Conservation (phyloP, 805 yeast species). For the Jamesozyma lodderae region DNA sequence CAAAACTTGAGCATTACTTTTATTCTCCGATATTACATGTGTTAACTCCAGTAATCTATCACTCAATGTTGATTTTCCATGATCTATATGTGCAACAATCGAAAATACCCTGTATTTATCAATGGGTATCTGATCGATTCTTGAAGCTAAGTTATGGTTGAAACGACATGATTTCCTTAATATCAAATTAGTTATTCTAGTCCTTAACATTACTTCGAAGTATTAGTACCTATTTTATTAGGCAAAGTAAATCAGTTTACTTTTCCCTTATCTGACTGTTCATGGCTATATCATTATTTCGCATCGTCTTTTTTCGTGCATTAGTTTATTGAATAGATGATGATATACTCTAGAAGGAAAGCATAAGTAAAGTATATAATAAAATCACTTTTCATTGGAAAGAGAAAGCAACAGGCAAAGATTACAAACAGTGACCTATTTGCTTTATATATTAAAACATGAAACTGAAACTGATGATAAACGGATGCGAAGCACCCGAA, state of each 20-base stretch:
- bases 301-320: too few species aligned
- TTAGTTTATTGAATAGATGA: too few species aligned
- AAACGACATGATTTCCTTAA: background rate
- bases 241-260: too few species aligned
- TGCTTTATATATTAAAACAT: constrained; percentile 10
- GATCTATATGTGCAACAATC: constrained; percentile 94
- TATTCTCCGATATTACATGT: constrained; percentile 70
- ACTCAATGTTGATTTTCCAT: constrained; percentile 78
- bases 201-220: constrained; percentile 3
- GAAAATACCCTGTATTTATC: constrained; percentile 82
- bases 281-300: too few species aligned
- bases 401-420: too few species aligned
- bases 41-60: constrained; percentile 83
- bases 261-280: too few species aligned
- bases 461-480: constrained; percentile 25
- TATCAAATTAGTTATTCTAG: background rate
- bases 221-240: too few species aligned
- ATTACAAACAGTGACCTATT: background rate
- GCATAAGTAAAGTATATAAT: too few species aligned
- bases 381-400: too few species aligned
- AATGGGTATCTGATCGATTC: constrained; percentile 73
- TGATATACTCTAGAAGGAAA: too few species aligned
- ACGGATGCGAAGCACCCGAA: constrained; percentile 24
- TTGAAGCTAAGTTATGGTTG: constrained; percentile 32
- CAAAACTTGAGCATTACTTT: constrained; percentile 63